A percentile compares a stretch with the other conserved stretches of the same genome.
Conservation (phyloP, 331 rosid species). For the Malus hybrid region DNA sequence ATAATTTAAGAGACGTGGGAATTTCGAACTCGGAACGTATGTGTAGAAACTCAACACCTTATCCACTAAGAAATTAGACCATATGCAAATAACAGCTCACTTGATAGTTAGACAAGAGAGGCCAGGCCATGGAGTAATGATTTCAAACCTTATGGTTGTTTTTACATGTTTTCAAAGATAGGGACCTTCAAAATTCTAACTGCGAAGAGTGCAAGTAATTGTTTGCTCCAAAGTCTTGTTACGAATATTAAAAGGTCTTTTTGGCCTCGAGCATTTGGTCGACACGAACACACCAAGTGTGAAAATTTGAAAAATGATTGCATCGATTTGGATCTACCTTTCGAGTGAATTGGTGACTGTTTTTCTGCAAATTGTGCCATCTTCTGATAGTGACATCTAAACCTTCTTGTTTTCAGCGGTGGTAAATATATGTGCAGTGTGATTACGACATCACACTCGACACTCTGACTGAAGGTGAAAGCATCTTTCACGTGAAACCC, state of each 20-base stretch:
- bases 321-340: not conserved
- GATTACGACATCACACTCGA: not conserved
- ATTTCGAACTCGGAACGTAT: no score
- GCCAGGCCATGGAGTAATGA: no score
- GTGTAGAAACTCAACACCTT: no score
- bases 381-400: not conserved
- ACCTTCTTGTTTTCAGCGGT: not conserved
- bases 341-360: not conserved
- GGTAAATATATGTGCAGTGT: not conserved
- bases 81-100: no score
- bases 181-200: not conserved
- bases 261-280: not conserved
- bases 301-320: no score
- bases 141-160: not conserved
- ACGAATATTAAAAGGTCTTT: no score
- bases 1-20: no score
- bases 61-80: no score
- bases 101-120: not conserved
- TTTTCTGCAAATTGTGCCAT: not conserved
- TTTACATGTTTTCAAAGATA: not conserved
- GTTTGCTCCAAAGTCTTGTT: not conserved
- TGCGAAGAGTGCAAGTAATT: not conserved
- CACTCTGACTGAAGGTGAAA: not conserved
- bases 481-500: not conserved
- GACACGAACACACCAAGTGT: not conserved